A percentile compares a stretch with the other conserved stretches of the same genome.
phyloP scores from a whole-genome alignment of 768 basidiomycete genomes.

The Coprinopsis strossmayeri region DNA sequence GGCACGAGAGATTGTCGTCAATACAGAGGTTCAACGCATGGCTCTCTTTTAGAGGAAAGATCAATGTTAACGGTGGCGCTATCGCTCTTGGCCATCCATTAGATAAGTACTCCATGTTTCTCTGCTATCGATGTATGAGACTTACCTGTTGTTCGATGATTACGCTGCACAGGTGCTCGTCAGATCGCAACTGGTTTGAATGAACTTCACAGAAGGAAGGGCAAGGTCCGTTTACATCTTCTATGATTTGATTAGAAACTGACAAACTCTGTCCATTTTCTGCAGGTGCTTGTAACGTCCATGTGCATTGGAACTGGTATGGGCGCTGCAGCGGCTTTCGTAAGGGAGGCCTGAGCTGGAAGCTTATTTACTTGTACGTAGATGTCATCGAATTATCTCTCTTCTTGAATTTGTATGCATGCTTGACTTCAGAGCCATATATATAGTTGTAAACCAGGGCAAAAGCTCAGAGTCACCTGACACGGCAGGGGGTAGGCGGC shows the following conservation, averaged over 20 bases:
- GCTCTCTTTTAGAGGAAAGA: conserved; percentile 24
- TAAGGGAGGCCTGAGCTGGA: no score
- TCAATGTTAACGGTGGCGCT: conserved; percentile 88
- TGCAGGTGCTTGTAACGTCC: conserved; percentile 74
- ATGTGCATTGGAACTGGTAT: conserved; percentile 93
- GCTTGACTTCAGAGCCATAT: no score
- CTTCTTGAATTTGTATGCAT: no score
- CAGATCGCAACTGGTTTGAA: conserved; percentile 82
- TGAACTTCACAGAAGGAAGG: conserved; percentile 60
- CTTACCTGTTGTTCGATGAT: conserved; percentile 13
- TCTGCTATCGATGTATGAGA: conserved; percentile 1
- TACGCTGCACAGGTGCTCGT: conserved; percentile 78
- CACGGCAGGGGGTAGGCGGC: no score
- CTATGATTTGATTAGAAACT: no score
- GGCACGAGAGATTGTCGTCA: not conserved
- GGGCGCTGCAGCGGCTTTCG: conserved; percentile 80
- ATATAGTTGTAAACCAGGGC: no score
- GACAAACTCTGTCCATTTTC: not conserved
- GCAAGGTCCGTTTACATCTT: conserved; percentile 40
- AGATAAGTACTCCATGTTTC: conserved; percentile 46
- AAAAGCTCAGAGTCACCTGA: no score
- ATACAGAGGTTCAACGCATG: not conserved
- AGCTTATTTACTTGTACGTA: no score
- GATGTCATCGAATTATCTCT: no score
- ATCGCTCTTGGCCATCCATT: conserved; percentile 82